Conservation (phyloP, 2,329 filamentous ascomycete species). For the Aspergillus sojae region DNA sequence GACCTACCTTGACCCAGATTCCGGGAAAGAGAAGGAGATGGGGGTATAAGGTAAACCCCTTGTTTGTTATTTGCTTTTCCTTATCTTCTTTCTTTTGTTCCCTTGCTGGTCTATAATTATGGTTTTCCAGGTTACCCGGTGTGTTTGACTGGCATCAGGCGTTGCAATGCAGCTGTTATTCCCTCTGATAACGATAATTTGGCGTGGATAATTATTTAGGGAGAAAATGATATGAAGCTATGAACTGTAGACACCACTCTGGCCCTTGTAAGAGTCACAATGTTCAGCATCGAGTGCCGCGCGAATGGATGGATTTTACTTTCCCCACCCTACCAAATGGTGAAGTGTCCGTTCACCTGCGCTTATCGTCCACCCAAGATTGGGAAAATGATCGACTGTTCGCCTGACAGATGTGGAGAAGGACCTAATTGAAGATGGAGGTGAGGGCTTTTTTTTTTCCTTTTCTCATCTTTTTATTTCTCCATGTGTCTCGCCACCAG, state of each 20-base stretch:
- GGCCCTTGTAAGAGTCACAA: background rate
- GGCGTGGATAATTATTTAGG: conserved; percentile 3
- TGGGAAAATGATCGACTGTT: conserved; percentile 8
- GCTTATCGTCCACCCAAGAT: conserved; percentile 3
- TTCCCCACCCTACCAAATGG: background rate
- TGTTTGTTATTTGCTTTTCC: conserved; percentile 3
- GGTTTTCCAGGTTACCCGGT: conserved; percentile 20
- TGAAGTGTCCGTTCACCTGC: conserved; percentile 5
- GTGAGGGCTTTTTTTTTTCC: background rate
- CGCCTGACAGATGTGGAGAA: conserved; percentile 4
- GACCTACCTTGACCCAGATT: conserved; percentile 81
- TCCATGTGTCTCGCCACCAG: background rate
- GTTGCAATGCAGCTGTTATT: conserved; percentile 8
- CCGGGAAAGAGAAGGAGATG: conserved; percentile 47
- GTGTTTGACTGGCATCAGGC: conserved; percentile 18
- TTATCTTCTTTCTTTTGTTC: conserved; percentile 1
- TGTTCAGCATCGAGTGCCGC: background rate
- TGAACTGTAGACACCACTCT: conserved; percentile 2
- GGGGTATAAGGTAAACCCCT: conserved; percentile 22
- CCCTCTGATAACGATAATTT: background rate
- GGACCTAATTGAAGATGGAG: background rate
- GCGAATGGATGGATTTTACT: background rate
- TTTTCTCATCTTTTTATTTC: background rate
- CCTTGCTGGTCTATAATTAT: conserved; percentile 15
- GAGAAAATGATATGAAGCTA: conserved; percentile 9